Evolutionary conservation across 306 rosid genomes (phyloP).

Genomic region (Dryas alaskensis): DNA sequence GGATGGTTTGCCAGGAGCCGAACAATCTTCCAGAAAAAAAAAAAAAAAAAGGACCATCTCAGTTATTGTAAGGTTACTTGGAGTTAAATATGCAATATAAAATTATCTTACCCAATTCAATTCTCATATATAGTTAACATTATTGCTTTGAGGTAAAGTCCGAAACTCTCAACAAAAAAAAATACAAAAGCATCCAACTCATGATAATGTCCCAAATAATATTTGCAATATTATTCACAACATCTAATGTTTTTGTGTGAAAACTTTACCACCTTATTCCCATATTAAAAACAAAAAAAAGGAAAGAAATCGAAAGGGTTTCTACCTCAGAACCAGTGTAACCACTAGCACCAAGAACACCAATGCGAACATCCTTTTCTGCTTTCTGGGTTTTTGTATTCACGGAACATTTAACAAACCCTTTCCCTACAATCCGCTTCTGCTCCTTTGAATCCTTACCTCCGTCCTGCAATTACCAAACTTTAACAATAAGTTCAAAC

Average conservation of each 20-base stretch:
- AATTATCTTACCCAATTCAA: conserved; percentile 1
- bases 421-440: conserved; percentile 43
- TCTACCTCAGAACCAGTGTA: conserved; percentile 96
- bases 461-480: conserved; percentile 30
- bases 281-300: background rate
- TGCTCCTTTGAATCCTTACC: conserved; percentile 19
- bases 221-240: background rate
- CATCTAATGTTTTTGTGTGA: background rate
- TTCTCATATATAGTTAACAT: background rate
- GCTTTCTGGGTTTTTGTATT: conserved; percentile 38
- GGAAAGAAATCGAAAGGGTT: background rate
- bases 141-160: background rate
- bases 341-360: conserved; percentile 99
- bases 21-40: conserved; percentile 53
- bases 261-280: background rate
- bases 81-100: background rate
- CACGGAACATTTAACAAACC: conserved; percentile 55
- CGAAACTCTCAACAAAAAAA: background rate
- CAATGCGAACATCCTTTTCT: conserved; percentile 64
- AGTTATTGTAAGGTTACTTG: background rate
- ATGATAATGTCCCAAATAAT: too few relatives aligned
- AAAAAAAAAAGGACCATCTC: conserved; percentile 23
- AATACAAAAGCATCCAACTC: background rate
- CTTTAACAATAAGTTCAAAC: background rate
- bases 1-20: conserved; percentile 93